Base-by-base conservation (phyloP, 305 asterid genomes). In the Ilex paraguariensis region DNA sequence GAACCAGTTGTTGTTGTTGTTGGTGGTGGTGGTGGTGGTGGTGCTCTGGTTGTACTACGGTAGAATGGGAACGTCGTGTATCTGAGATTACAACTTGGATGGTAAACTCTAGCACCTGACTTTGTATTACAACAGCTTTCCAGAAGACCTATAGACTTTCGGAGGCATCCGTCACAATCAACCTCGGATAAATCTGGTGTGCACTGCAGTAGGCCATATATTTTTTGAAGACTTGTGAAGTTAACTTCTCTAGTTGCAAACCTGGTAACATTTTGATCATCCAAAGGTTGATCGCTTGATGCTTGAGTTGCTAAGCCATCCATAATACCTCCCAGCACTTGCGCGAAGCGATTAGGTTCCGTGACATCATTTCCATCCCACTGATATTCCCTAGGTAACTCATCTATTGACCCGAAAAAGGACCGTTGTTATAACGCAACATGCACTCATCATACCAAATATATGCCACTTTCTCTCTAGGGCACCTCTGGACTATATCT, bases 181-280 rank as follows among this genome's bases (percentile, higher is more conserved):
- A 8, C 4, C 42, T 1, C 9, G 36, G 21, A 13, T 6, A 42
- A n/a, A 21, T 10, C 31, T 31, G 85, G 85, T 30, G 63, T 68
- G 70, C 88, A 79, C 65, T 82, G 85, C 13, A 70, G 57, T 45
- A 74, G n/a, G 1, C 63, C 62, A 14, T 60, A 75, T 13, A 79
- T 17, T 14, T 5, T 57, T 61, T 50, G 56, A 3, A 17, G 28
- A 15, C 53, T 11, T 0, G 51, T 16, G 42, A 31, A 59, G 16
- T 70, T 40, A 6, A 33, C 56, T 12, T 64, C 59, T 31, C 15
- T 14, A 49, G 9, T 31, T 10, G 69, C 66, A 66, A 69, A 62
- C 12, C 48, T 59, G 28, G 28, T 21, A 21, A 21, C 28, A 1
- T 21, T 21, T 21, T 21, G 28, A 21, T 21, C 65, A 14, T 11